Base-by-base conservation (phyloP, 2,329 filamentous ascomycete species). In the Verticillium nonalfalfae region DNA sequence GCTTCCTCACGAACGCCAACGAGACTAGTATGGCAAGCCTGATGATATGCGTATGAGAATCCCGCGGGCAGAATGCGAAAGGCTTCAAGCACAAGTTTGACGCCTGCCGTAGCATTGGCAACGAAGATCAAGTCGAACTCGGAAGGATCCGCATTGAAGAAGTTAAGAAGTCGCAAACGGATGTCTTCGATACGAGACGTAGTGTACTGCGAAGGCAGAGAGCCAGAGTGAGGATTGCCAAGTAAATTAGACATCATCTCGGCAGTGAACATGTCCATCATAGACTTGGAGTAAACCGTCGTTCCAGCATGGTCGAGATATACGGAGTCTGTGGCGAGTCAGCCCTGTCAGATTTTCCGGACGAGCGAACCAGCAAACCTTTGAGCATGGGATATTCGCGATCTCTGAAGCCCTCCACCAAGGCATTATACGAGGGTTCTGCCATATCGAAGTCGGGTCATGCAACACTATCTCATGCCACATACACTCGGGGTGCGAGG, bases 301-400 rank as follows among this genome's bases (percentile, higher is more conserved):
- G 91, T 91, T n/a, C 93, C 94, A 0, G 93, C 93, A 88, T 98
- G 93, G 69, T 98, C 94, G 61, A 98, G 87, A 73, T 97, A 98
- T 56, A 88, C 81, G 10, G 85, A 86, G 59, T 84, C 91, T 94
- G 60, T n/a, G 9, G 34, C 14, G 26, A 40, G 38, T 63, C 56
- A 65, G 63, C 65, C 59, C 33, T 38, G 56, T 39, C n/a, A 59
- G 7, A 21, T 26, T 34, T 15, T 14, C 13, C 57, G 18, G 52
- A 56, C 13, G 60, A 57, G 14, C 18, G 45, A 21, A 34, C 11
- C 11, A n/a, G 57, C 69, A 61, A 70, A 88, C 89, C 87, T 76
- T 83, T 78, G 54, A 91, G 78, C 86, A 90, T 89, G 33, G 89
- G 89, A 73, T 86, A 91, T 67, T 91, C 87, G 38, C 70, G 70